phyloP scores from a whole-genome alignment of 495 filamentous ascomycete species.

The Cryomyces minteri region DNA sequence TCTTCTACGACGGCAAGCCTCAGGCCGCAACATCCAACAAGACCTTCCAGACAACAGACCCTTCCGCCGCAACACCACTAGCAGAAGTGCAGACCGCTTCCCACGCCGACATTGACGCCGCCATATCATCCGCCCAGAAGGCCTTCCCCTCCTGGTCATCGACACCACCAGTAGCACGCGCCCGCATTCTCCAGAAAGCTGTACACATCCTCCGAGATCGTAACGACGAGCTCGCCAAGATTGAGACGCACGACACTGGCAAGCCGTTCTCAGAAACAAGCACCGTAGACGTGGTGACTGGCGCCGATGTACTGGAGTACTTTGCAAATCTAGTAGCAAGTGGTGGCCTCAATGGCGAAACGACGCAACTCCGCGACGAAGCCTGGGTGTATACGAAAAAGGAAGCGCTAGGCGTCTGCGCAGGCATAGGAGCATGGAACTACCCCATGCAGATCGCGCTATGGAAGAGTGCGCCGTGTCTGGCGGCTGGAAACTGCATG shows the following conservation, averaged over 20 bases:
- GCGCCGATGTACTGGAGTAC: slow-evolving; percentile 61
- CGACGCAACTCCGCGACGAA: slow-evolving; percentile 43
- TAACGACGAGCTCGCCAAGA: slow-evolving; percentile 49
- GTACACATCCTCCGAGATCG: slow-evolving; percentile 43
- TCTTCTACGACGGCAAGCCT: slow-evolving; percentile 47
- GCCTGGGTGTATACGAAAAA: slow-evolving; percentile 63
- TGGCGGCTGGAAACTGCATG: slow-evolving; percentile 75
- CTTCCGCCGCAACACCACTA: slow-evolving; percentile 42
- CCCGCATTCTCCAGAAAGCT: slow-evolving; percentile 52
- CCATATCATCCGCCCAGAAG: slow-evolving; percentile 37
- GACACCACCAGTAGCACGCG: slow-evolving; percentile 42
- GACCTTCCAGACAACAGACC: slow-evolving; percentile 49
- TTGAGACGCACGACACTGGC: slow-evolving; percentile 57
- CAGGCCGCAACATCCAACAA: slow-evolving; percentile 38
- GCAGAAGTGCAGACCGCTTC: slow-evolving; percentile 47
- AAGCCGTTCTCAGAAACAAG: slow-evolving; percentile 60
- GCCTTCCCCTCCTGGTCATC: slow-evolving; percentile 52
- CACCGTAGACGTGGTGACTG: slow-evolving; percentile 54
- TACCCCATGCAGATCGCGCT: slow-evolving; percentile 77
- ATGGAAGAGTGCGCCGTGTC: slow-evolving; percentile 69
- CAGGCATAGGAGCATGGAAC: slow-evolving; percentile 69
- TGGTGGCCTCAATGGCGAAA: slow-evolving; percentile 52
- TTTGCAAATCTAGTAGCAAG: slow-evolving; percentile 54
- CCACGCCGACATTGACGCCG: slow-evolving; percentile 42
- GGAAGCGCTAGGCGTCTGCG: slow-evolving; percentile 57